A percentile compares a stretch with the other conserved stretches of the same genome.
Conservation (phyloP, 139 green algal species). For the Chlorella vulgaris region DNA sequence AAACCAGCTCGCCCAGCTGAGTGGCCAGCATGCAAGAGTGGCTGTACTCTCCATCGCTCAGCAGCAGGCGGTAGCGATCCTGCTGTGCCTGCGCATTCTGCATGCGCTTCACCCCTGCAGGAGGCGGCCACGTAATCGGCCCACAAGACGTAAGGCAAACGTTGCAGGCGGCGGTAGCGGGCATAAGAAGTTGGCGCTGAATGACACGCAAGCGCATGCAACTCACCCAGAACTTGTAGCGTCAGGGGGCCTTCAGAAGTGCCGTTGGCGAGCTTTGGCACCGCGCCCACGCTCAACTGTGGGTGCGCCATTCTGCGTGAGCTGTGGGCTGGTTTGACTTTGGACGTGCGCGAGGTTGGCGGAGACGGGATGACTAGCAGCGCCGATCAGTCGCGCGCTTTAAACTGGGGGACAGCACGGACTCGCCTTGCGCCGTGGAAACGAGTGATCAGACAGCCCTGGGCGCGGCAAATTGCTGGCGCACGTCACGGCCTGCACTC, state of each 20-base stretch:
- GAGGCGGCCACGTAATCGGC: not conserved
- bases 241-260: not conserved
- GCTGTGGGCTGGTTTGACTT: too few relatives aligned
- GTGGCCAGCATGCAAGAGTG: constrained; percentile 79
- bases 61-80: constrained; percentile 64
- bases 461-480: too few relatives aligned
- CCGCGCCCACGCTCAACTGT: not conserved
- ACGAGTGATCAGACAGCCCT: too few relatives aligned
- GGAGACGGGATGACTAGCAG: too few relatives aligned
- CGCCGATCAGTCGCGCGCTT: too few relatives aligned
- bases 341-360: too few relatives aligned
- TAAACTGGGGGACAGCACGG: too few relatives aligned
- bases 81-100: constrained; percentile 13
- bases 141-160: not conserved
- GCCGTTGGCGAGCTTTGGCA: not conserved
- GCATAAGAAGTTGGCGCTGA: not conserved
- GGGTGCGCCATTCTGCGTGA: not conserved
- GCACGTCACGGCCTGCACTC: too few relatives aligned
- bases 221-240: constrained; percentile 6
- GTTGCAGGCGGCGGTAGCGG: not conserved
- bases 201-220: not conserved
- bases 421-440: too few relatives aligned
- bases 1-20: constrained; percentile 73
- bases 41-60: constrained; percentile 65
- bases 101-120: constrained; percentile 54